phyloP scores from a whole-genome alignment of 129 eudicot genomes.

The Flaveria bidentis region DNA sequence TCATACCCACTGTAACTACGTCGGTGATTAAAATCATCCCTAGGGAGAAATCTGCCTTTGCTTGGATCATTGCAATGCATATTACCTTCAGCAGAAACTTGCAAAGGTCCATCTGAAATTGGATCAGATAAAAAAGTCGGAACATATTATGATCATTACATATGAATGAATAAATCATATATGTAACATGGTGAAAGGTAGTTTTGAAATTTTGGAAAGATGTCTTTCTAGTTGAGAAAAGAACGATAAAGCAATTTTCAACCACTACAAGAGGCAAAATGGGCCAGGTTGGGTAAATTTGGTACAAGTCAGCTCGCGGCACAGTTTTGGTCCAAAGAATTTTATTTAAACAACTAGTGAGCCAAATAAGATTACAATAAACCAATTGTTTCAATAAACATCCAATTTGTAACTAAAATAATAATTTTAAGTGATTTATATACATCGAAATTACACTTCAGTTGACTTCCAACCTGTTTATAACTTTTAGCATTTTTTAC shows the following conservation, averaged over 20 bases:
- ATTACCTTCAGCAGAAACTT: slow-evolving; percentile 31
- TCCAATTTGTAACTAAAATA: neutral
- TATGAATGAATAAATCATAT: neutral
- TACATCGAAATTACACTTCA: neutral
- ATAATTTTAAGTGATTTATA: neutral
- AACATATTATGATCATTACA: neutral
- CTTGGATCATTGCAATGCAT: slow-evolving; percentile 28
- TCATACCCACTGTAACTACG: slow-evolving; percentile 43
- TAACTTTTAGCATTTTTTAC: neutral
- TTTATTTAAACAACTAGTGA: neutral
- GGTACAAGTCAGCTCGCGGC: neutral
- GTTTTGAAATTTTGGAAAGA: neutral
- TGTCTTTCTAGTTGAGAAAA: neutral
- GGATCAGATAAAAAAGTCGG: slow-evolving; percentile 2
- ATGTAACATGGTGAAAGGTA: neutral
- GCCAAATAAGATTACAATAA: neutral
- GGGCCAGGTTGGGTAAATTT: neutral
- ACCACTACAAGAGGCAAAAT: neutral
- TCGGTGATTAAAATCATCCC: slow-evolving; percentile 48
- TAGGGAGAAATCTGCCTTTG: slow-evolving; percentile 23
- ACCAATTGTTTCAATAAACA: neutral
- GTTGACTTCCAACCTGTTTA: neutral
- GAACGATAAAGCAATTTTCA: neutral
- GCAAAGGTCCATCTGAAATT: slow-evolving; percentile 31
- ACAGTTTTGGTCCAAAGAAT: neutral